phyloP scores from a whole-genome alignment of 2,329 filamentous ascomycete species.

The Lasiodiplodia sp. region DNA sequence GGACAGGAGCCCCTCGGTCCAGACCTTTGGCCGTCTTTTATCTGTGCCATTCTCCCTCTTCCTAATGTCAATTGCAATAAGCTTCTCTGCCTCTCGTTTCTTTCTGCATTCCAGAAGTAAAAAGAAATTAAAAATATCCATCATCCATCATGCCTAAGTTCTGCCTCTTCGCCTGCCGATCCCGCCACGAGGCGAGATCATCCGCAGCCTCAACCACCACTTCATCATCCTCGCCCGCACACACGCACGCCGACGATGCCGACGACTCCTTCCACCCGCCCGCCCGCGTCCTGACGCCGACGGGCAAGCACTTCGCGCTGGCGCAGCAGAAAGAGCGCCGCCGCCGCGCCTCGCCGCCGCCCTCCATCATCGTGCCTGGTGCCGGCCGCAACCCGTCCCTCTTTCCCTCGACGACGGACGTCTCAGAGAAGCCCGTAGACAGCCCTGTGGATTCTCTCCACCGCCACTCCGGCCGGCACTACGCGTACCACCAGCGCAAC shows the following conservation, averaged over 20 bases:
- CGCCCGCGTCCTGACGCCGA: background rate
- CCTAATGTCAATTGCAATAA: background rate
- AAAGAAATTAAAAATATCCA: background rate
- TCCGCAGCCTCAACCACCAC: background rate
- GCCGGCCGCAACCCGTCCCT: background rate
- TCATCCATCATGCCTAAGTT: background rate
- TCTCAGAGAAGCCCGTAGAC: background rate
- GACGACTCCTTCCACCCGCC: background rate
- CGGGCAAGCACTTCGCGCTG: background rate
- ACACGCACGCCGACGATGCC: background rate
- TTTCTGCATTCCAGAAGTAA: background rate
- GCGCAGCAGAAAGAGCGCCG: background rate
- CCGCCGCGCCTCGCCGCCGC: background rate
- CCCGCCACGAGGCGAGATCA: background rate
- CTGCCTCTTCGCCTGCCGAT: slow-evolving; percentile 1
- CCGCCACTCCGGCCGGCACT: background rate
- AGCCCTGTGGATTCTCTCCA: background rate
- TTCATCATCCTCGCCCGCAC: background rate
- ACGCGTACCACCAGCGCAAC: background rate
- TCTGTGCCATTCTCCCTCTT: background rate
- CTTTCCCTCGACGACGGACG: background rate
- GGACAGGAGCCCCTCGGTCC: slow-evolving; percentile 1
- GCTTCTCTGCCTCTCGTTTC: background rate
- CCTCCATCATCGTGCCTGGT: background rate
- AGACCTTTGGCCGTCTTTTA: background rate